Evolutionary conservation across 1,139 yeast species (phyloP).

Genomic region (Wickerhamomyces sp.): DNA sequence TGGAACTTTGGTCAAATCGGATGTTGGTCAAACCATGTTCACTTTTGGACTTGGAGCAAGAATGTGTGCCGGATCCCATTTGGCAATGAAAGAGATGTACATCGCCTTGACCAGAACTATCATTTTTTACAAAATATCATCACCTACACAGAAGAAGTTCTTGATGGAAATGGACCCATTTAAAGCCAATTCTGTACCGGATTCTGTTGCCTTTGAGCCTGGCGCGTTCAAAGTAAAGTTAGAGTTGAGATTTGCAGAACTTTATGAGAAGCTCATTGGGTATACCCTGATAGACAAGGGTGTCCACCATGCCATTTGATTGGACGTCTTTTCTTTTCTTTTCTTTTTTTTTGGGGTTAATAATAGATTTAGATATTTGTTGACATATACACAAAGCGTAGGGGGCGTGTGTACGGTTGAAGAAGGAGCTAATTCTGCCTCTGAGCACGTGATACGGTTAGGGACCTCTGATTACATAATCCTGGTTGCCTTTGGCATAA

Average conservation of each 20-base stretch:
- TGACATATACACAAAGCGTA: too few relatives aligned
- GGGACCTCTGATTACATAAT: too few relatives aligned
- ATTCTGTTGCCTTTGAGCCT: slow-evolving; percentile 60
- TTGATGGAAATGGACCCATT: slow-evolving; percentile 47
- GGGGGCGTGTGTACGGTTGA: too few relatives aligned
- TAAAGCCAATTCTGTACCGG: slow-evolving; percentile 41
- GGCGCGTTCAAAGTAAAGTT: slow-evolving; percentile 34
- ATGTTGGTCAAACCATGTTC: slow-evolving; percentile 38
- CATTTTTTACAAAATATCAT: slow-evolving; percentile 33
- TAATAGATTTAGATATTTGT: too few relatives aligned
- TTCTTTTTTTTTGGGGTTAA: too few relatives aligned
- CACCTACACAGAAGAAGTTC: slow-evolving; percentile 30
- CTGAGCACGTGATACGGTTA: too few relatives aligned
- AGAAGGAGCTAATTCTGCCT: too few relatives aligned
- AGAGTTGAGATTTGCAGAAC: slow-evolving; percentile 22
- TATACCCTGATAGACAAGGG: too few relatives aligned
- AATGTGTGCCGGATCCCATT: slow-evolving; percentile 60
- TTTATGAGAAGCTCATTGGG: too few relatives aligned
- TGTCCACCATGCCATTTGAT: too few relatives aligned
- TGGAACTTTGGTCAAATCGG: slow-evolving; percentile 15
- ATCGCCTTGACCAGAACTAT: slow-evolving; percentile 36
- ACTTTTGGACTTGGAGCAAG: slow-evolving; percentile 70
- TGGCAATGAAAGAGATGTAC: slow-evolving; percentile 62
- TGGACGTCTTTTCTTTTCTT: too few relatives aligned
- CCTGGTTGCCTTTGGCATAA: too few relatives aligned